These are phyloP conservation scores for Vitis hybrid DNA, from an alignment of 177 flowering plant genomes.

Conservation along the genomic window DNA sequence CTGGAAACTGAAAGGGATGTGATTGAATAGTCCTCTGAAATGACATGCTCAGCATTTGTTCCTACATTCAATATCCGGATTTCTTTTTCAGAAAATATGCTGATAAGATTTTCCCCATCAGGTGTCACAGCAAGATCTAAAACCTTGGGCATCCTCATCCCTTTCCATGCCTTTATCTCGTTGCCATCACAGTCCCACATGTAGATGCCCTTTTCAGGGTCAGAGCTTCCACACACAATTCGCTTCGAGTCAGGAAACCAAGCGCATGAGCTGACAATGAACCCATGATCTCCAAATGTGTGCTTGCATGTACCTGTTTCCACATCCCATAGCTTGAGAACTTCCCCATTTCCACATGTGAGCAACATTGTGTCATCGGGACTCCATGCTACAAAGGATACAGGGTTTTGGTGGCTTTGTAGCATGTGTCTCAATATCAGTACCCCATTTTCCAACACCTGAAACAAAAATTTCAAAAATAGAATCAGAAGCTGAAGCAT, in stretches of 20 bases:
- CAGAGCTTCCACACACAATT: slow-evolving; percentile 79
- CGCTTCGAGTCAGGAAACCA: slow-evolving; percentile 91
- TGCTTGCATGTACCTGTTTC: slow-evolving; percentile 78
- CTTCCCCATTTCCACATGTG: slow-evolving; percentile 89
- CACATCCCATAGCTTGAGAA: slow-evolving; percentile 87
- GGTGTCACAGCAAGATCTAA: slow-evolving; percentile 84
- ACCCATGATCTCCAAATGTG: slow-evolving; percentile 65
- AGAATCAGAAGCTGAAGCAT: not conserved
- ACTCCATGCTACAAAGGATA: slow-evolving; percentile 91
- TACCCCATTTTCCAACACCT: slow-evolving; percentile 68
- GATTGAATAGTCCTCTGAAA: slow-evolving; percentile 69
- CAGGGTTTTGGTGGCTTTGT: slow-evolving; percentile 68
- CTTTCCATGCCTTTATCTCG: slow-evolving; percentile 79
- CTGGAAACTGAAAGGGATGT: slow-evolving; percentile 78
- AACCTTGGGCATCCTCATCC: slow-evolving; percentile 77
- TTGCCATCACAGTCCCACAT: slow-evolving; percentile 85
- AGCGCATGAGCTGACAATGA: slow-evolving; percentile 82
- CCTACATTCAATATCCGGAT: slow-evolving; percentile 56
- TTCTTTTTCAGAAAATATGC: slow-evolving; percentile 68
- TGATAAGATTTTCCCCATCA: slow-evolving; percentile 68
- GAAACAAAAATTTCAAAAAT: slow-evolving; percentile 4
- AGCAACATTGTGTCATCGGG: slow-evolving; percentile 87
- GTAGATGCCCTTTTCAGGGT: slow-evolving; percentile 79
- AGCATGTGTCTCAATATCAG: slow-evolving; percentile 57
- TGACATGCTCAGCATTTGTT: slow-evolving; percentile 57